Evolutionary conservation across 768 basidiomycete species (phyloP), one percentile per base, ranked within the genome.

Genomic region (Boletus reticulatus): DNA sequence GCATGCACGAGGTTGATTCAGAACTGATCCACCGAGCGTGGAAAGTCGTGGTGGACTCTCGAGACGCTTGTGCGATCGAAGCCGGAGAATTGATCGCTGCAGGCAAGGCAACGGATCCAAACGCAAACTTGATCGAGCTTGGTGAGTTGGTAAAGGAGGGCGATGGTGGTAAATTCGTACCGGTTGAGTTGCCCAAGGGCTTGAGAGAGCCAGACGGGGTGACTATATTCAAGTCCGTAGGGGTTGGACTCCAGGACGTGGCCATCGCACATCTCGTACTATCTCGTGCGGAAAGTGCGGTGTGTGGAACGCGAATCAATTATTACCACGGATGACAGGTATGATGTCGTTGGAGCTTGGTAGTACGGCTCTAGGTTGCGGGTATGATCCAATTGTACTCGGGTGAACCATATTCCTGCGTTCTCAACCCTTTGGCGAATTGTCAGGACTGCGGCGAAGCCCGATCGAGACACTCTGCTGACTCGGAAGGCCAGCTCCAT

Each of bases 151-250:
- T 88, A 27, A 38, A 45, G 48, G 55, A 51, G 38, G 48, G 27
- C 2, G 46, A 49, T 0, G 53, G 58, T 38, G 57, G 60, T 42
- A 52, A 44, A 12, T 46, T 58, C 19, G 47, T 54, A 4, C 42
- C 62, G 31, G 48, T 65, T 11, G 56, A 53, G 27, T 29, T 61
- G 17, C 61, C 61, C 6, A 44, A 46, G 45, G 56, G 39, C 43
- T 39, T 63, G 32, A 55, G 46, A 22, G 62, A 11, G 24, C 59
- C 67, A 4, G 83, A 81, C 1, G 77, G 79, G 1, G 76, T 94
- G 12, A 89, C 87, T 1, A 78, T 95, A 29, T 94, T 92, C 80
- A 95, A 94, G 72, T 89, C 88, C 0, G 94, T 95, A 6, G 93
- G 94, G 3, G 71, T 94, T 7, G 91, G 89, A 1, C 71, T 91